Base-by-base conservation (phyloP, 768 basidiomycete species). In the Hypholoma fasciculare region DNA sequence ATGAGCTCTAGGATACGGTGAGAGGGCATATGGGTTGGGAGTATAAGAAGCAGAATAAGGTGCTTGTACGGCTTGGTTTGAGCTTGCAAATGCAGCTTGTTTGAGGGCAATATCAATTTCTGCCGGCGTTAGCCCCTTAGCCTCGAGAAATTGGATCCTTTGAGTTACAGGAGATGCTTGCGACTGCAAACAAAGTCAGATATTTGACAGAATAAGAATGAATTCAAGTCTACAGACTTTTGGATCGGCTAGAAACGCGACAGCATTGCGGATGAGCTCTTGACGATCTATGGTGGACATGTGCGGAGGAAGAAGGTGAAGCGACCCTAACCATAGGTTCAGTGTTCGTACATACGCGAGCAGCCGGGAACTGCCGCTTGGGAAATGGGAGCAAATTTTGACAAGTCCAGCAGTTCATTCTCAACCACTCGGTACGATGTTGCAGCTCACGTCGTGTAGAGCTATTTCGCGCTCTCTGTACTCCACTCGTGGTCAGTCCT, bases 71-170 rank as follows among this genome's bases (percentile, higher is more conserved):
- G 61, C 30, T 54, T 62, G n/a, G 30, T 65, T 59, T n/a, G 23
- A 23, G 4, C 55, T 58, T 43, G 69, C 58, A 51, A 57, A 61
- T 27, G 85, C 71, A 0, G 87, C 82, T 68, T 87, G 88, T 58
- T 82, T 82, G 68, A 98, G 71, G 1, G 94, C 95, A 30, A 85
- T 77, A 70, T 97, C 92, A 60, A 98, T 95, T 74, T 99, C 96
- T 14, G 78, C 72, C 6, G 81, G 78, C 0, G 87, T 88, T 36
- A 99, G 78, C 2, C 97, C 97, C 72, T 98, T 98, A 6, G 93
- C 89, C 66, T 97, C 90, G n/a, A 99, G 83, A 76, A 98, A 99
- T 61, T 92, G 89, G 47, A 98, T 82, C 52, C 92, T 86, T 70
- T 96, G 92, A 1, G 90, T 80, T 27, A 96, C 74, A 1, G 94